Conservation (phyloP, 306 rosid species). For the Spatholobus suberectus region DNA sequence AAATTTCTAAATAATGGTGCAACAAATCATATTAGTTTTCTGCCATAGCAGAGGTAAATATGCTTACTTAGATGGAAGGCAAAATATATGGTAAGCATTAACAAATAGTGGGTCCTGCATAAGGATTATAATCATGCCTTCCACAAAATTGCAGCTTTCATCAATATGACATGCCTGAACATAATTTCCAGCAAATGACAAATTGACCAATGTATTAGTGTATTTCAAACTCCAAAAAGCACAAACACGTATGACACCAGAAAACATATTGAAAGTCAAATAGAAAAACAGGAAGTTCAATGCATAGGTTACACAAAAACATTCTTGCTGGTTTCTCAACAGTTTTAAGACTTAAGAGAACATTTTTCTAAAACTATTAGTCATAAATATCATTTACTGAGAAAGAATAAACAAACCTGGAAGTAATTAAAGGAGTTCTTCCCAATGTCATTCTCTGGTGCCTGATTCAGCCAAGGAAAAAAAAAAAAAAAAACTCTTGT, state of each 20-base stretch:
- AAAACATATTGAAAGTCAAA: constrained; percentile 7
- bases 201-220: neutral
- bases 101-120: neutral
- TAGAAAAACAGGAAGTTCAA: constrained; percentile 19
- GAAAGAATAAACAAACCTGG: constrained; percentile 69
- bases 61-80: neutral
- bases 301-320: neutral
- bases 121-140: constrained; percentile 14
- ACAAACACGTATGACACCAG: neutral
- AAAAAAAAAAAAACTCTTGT: constrained; percentile 33
- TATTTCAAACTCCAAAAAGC: constrained; percentile 1
- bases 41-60: neutral
- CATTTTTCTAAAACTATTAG: neutral
- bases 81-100: neutral
- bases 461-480: constrained; percentile 59
- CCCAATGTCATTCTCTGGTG: constrained; percentile 94
- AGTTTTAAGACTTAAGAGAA: neutral
- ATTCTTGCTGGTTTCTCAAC: constrained; percentile 4
- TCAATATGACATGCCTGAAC: neutral
- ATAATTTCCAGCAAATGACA: neutral
- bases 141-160: constrained; percentile 4
- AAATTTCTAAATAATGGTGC: neutral
- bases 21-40: neutral
- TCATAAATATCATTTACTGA: neutral
- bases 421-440: constrained; percentile 89